Evolutionary conservation across 2,329 filamentous ascomycete species (phyloP).

Genomic region (Colletotrichum sp.): DNA sequence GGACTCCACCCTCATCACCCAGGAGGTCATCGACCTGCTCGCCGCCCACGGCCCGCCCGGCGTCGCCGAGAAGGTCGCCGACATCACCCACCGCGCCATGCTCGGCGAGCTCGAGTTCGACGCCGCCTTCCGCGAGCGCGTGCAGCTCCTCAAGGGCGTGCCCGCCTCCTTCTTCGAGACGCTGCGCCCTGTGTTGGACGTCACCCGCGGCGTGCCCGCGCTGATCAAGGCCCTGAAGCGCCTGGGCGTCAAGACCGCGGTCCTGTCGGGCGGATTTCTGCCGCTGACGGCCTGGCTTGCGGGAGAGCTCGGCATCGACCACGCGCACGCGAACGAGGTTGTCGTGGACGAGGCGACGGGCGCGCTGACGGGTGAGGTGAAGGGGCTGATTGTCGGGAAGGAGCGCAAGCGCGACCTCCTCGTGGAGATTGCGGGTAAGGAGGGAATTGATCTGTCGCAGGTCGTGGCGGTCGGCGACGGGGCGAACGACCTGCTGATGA

Average conservation of each 20-base stretch:
- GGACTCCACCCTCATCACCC: slow-evolving; percentile 96
- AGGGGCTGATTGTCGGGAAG: slow-evolving; percentile 75
- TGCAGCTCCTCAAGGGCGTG: slow-evolving; percentile 81
- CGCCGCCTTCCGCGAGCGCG: slow-evolving; percentile 79
- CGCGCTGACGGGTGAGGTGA: slow-evolving; percentile 73
- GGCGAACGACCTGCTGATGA: slow-evolving; percentile 84
- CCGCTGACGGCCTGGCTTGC: slow-evolving; percentile 90
- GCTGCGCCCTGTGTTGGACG: slow-evolving; percentile 75
- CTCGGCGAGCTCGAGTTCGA: slow-evolving; percentile 94
- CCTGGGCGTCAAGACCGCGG: slow-evolving; percentile 85
- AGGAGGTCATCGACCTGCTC: slow-evolving; percentile 97
- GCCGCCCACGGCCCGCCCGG: slow-evolving; percentile 72
- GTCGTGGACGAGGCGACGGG: slow-evolving; percentile 60
- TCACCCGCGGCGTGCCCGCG: slow-evolving; percentile 81
- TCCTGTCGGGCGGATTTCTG: slow-evolving; percentile 90
- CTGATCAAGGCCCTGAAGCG: slow-evolving; percentile 77
- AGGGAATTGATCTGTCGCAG: slow-evolving; percentile 69
- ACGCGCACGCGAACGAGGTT: slow-evolving; percentile 88
- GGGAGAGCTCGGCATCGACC: slow-evolving; percentile 79
- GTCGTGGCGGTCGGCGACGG: slow-evolving; percentile 81
- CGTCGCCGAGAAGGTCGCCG: slow-evolving; percentile 80
- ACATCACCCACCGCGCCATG: slow-evolving; percentile 94
- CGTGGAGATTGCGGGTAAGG: slow-evolving; percentile 71
- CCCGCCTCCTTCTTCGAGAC: slow-evolving; percentile 79
- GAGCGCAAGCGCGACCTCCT: slow-evolving; percentile 77